Base-by-base conservation (phyloP, 345 rosid genomes). In the Erysimum cheiranthoides region DNA sequence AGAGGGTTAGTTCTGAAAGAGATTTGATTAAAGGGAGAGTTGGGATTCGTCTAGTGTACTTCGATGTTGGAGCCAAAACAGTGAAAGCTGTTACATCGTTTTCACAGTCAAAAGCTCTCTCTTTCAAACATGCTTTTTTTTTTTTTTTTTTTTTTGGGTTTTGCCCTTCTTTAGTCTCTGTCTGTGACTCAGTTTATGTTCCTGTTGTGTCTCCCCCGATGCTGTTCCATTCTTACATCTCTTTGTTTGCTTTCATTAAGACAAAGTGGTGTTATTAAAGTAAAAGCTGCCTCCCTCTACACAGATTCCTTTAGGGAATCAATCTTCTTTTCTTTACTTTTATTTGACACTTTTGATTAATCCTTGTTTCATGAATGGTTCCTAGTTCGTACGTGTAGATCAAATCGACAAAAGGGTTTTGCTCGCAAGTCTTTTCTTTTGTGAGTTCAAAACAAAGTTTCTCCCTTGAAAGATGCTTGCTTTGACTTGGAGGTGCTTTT, bases 51-150 rank as follows among this genome's bases (percentile, higher is more conserved):
- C 59, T 32, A 42, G 68, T 67, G 63, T 75, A n/a, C 60, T 69
- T 77, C 42, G 80, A 70, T 77, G 66, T 63, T 77, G 67, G 71
- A 77, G 80, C 66, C 76, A 63, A 54, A 63, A 77, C 71, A 77
- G 43, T 63, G 51, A 36, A 62, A 63, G 66, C 45, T 70, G 80
- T 77, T 38, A 57, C 61, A 46, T 77, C 80, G 32, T 77, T 77
- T 30, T 77, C 80, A 46, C 80, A 64, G 76, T 47, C 76, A 64
- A 76, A 70, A 56, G 71, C 80, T 76, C 64, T 61, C 47, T 62
- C 63, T 75, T 38, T 68, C 60, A 50, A 51, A 49, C 31, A 72
- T 56, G 73, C 63, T 54, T 68, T 52, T 4, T 27, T 28, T 13
- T 38, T 7, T n/a, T 9, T 3, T 46, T 50, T n/a, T n/a, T n/a